Base-by-base conservation (phyloP, 306 rosid genomes). In the Begonia loranthoides region DNA sequence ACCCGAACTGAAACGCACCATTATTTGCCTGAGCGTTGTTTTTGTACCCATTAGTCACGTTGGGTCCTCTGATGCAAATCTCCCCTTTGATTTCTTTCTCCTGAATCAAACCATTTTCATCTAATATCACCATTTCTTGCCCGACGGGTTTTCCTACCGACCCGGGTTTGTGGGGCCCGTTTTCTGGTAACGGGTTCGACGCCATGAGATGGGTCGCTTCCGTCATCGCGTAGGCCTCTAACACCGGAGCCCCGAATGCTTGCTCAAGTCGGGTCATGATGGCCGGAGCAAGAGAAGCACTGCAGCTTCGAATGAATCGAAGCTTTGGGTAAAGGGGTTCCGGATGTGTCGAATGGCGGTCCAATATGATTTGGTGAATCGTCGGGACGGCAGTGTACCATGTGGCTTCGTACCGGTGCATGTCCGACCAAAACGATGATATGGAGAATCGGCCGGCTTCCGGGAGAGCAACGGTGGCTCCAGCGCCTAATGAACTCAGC, bases 311-410 rank as follows among this genome's bases (percentile, higher is more conserved):
- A 1, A 82, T 76, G 56, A 82, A 82, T 62, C 86, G 78, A 54
- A 82, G 79, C 9, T 66, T 69, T 69, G 83, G 92, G 71, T 73
- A 76, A 47, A 22, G 63, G 15, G 64, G 67, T 46, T 76, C 83
- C 2, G 92, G 86, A 8, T 60, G 66, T 2, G n/a, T 55, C 1
- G 46, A 10, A 52, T 82, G 86, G 3, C 80, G 83, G 34, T 82
- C 92, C 19, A 82, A 56, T 54, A 82, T 63, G 55, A 82, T 82
- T 61, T 78, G 92, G 61, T 82, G 92, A 46, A 82, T 75, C 2
- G 92, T 82, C 0, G 83, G 92, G 19, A 82, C 92, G 5, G 83
- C 83, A 0, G 86, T 82, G 56, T 82, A 82, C 86, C 92, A 82
- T 34, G 92, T 78, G 12, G 80, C 86, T 28, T 52, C 61, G 48